Evolutionary conservation across 495 filamentous ascomycete genomes (phyloP), one percentile per base, ranked within the genome.

Genomic region (Penicillium ucsense): DNA sequence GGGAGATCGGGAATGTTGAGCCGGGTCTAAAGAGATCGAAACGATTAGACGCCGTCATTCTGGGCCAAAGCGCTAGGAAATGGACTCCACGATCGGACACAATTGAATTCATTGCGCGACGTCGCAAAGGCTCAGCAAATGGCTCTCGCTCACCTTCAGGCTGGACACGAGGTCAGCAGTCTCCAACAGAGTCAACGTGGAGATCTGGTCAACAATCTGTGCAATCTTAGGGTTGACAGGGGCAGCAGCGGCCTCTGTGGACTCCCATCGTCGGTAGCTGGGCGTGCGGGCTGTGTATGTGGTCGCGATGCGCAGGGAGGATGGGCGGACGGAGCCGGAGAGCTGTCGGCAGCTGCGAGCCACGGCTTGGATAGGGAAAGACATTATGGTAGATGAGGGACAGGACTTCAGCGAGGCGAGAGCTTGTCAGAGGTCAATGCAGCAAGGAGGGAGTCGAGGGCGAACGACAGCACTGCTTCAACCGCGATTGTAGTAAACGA

Each of bases 1-100:
- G 94, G 91, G 63, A 96, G 82, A 61, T 99, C 94, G 67, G 94
- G 94, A 62, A 99, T 97, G 71, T 97, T 97, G 34, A 99, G 82
- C 60, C 86, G 87, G 55, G 87, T 78, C 92, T 98, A 59, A 51
- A 47, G n/a, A 47, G 20, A 20, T 20, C 20, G 20, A 20, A 20
- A 20, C 20, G 20, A 20, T 20, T 20, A 20, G 20, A 20, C 20
- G 20, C 20, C 20, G 20, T 20, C 20, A 20, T 20, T 20, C 20
- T 20, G 20, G 20, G 1, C 20, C 20, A 20, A 20, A 20, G 20
- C 2, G 20, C 8, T 2, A 5, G 12, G n/a, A 31, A 11, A 41
- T 30, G 8, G 0, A 20, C 35, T 12, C 8, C 3, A 32, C 7
- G 29, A 20, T 29, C 4, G 10, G 38, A 47, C 41, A 29, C 20